phyloP scores from a whole-genome alignment of 495 filamentous ascomycete genomes.

The Letharia columbiana region DNA sequence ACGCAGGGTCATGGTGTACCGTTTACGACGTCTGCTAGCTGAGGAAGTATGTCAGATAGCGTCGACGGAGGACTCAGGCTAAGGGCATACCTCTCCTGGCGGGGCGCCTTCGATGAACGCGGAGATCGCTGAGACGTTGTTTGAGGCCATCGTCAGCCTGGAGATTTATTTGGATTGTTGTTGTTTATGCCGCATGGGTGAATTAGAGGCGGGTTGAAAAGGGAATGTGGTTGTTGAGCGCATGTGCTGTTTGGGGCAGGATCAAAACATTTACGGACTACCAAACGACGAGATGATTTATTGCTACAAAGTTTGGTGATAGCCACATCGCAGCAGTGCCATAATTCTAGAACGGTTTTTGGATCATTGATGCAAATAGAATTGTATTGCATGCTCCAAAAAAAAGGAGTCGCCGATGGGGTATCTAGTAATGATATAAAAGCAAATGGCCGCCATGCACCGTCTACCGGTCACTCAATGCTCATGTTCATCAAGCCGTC shows the following conservation, averaged over 20 bases:
- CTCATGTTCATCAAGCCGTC: constrained; percentile 98
- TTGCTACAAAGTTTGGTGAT: not conserved
- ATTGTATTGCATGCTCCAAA: not conserved
- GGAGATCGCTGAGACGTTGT: constrained; percentile 55
- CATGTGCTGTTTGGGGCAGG: not conserved
- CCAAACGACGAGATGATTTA: not conserved
- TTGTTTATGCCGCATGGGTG: not conserved
- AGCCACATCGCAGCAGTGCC: not conserved
- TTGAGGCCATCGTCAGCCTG: constrained; percentile 7
- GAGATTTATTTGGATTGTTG: not conserved
- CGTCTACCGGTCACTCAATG: constrained; percentile 50
- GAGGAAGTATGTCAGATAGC: constrained; percentile 13
- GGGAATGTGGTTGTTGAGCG: not conserved
- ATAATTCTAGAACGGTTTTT: not conserved
- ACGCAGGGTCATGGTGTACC: constrained; percentile 44
- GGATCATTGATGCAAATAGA: too few relatives aligned
- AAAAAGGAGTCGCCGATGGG: constrained; percentile 7
- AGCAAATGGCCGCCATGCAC: constrained; percentile 31
- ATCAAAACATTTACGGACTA: not conserved
- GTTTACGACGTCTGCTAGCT: constrained; percentile 86
- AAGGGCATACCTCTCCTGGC: constrained; percentile 78
- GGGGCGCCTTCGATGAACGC: constrained; percentile 92
- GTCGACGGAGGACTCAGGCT: not conserved
- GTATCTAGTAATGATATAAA: constrained; percentile 64
- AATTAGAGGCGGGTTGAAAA: not conserved